Evolutionary conservation across 805 yeast species (phyloP).

Genomic region (Barnettozyma populi): DNA sequence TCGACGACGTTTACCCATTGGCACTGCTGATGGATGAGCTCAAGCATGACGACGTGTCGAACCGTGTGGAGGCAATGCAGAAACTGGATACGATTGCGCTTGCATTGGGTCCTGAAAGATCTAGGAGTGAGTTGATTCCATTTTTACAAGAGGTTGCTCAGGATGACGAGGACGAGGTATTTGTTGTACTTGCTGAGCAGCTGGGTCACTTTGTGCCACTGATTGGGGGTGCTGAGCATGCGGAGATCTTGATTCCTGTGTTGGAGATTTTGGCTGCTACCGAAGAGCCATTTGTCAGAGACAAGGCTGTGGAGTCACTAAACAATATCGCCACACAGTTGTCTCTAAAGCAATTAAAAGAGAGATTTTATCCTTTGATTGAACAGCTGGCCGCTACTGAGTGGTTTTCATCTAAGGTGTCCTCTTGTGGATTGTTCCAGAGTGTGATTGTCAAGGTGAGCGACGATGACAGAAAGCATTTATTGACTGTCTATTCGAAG

Average conservation of each 20-base stretch:
- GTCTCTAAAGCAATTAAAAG: slow-evolving; percentile 55
- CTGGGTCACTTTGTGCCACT: slow-evolving; percentile 82
- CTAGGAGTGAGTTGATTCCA: slow-evolving; percentile 84
- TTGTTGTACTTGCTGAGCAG: slow-evolving; percentile 88
- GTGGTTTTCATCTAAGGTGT: slow-evolving; percentile 92
- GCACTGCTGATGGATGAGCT: slow-evolving; percentile 96
- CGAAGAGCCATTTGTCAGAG: slow-evolving; percentile 95
- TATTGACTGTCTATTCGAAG: slow-evolving; percentile 62
- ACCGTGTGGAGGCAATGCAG: slow-evolving; percentile 92
- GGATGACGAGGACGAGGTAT: slow-evolving; percentile 98
- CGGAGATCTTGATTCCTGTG: slow-evolving; percentile 49
- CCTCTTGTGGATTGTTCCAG: slow-evolving; percentile 84
- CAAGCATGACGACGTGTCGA: slow-evolving; percentile 92
- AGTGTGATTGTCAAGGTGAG: slow-evolving; percentile 58
- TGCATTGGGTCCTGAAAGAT: slow-evolving; percentile 91
- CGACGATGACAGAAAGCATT: slow-evolving; percentile 47
- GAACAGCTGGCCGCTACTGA: slow-evolving; percentile 77
- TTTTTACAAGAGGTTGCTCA: slow-evolving; percentile 80
- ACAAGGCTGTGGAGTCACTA: slow-evolving; percentile 84
- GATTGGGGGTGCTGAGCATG: slow-evolving; percentile 75
- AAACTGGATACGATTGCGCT: slow-evolving; percentile 89
- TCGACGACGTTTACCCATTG: slow-evolving; percentile 70
- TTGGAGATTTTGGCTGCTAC: slow-evolving; percentile 82
- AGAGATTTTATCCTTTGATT: slow-evolving; percentile 69
- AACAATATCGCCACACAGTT: slow-evolving; percentile 63